Conservation (phyloP, 2,329 filamentous ascomycete genomes). For the Xylaria sp. region DNA sequence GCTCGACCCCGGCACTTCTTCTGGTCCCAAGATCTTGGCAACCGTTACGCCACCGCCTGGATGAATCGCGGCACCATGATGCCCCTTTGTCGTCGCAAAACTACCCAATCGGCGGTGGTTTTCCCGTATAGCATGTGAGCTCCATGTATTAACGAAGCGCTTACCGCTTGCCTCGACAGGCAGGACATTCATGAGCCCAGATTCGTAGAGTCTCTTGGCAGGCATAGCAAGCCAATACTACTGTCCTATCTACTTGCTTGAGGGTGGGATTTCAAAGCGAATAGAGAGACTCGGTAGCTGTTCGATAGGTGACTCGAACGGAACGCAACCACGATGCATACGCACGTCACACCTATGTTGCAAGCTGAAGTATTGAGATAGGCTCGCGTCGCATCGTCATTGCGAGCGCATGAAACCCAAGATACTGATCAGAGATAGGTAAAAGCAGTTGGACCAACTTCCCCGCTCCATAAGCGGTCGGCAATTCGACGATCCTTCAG, state of each 20-base stretch:
- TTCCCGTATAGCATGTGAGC: slow-evolving; percentile 14
- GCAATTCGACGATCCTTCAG: slow-evolving; percentile 21
- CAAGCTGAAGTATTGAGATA: too few species aligned
- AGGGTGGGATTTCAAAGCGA: slow-evolving; percentile 6
- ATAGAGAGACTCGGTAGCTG: slow-evolving; percentile 1
- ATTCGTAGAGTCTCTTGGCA: slow-evolving; percentile 25
- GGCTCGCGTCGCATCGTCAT: not conserved
- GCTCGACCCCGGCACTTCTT: slow-evolving; percentile 18
- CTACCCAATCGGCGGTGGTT: slow-evolving; percentile 11
- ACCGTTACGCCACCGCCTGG: slow-evolving; percentile 14
- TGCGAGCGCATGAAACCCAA: not conserved
- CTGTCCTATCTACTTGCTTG: slow-evolving; percentile 11
- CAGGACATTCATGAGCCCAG: slow-evolving; percentile 16
- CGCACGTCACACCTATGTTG: not conserved
- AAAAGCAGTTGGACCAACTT: not conserved
- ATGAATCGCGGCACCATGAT: slow-evolving; percentile 9
- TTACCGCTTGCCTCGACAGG: slow-evolving; percentile 28
- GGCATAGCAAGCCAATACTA: slow-evolving; percentile 5
- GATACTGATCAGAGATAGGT: not conserved
- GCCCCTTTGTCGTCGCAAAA: slow-evolving; percentile 11
- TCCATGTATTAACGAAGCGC: slow-evolving; percentile 15
- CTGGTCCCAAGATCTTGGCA: slow-evolving; percentile 26
- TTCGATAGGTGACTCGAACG: not conserved
- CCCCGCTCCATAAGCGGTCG: slow-evolving; percentile 1
- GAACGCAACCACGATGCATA: not conserved